Evolutionary conservation across 495 filamentous ascomycete genomes (phyloP), one percentile per base, ranked within the genome.

Genomic region (Trichoderma parareesei): DNA sequence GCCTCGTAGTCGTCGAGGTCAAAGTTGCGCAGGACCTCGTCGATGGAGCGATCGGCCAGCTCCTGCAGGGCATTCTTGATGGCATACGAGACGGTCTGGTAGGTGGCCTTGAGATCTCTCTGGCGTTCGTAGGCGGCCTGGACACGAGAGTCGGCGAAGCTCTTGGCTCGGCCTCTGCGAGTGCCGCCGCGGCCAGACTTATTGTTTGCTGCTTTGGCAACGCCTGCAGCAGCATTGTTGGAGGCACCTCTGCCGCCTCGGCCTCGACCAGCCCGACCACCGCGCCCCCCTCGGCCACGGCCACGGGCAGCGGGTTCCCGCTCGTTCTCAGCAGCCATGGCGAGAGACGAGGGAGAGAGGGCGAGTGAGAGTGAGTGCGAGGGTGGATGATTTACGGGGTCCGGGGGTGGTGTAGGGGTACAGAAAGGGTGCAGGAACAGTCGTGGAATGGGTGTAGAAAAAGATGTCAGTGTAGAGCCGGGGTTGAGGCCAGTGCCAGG

Each of bases 81-180:
- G 42, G 70, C 66, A 61, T 71, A 68, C 60, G 72, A 69, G n/a
- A 79, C 71, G 62, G 75, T 65, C 0, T 69, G 65, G 64, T 69
- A 81, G 33, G 75, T 69, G 8, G 75, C 71, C 71, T 74, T 75
- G 16, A 80, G 70, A 44, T 78, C 74, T 57, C 74, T 69, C 62
- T 71, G 71, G 63, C 79, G 79, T 64, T 82, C 79, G 57, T 79
- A 76, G 49, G 77, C 74, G 40, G 79, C 79, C 66, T 81, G 79
- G 55, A 71, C 71, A 38, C 67, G 69, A 43, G 68, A 64, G 38
- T 74, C 73, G n/a, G 73, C 68, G 62, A 77, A 81, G 13, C 70
- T 66, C 66, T 80, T 80, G 55, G 77, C 75, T 38, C 76, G 76
- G 18, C 78, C 77, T 37, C 78, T 76, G 27, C 75, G 75, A 60